A percentile compares a stretch with the other conserved stretches of the same genome.
phyloP scores from a whole-genome alignment of 129 eudicot species.

The Erigeron canadensis region DNA sequence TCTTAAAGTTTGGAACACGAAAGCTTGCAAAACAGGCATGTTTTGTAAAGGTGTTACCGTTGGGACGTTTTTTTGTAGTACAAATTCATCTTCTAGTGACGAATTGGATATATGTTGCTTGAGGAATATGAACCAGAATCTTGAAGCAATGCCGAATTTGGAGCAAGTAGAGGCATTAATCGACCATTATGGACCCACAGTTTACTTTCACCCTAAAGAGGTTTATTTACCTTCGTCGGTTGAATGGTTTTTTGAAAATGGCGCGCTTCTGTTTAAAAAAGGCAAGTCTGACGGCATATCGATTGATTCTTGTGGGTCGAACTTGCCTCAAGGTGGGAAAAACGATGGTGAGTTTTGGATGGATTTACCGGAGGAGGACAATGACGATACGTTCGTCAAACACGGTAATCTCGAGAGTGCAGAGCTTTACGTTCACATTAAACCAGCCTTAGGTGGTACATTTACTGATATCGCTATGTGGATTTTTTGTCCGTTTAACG shows the following conservation, averaged over 20 bases:
- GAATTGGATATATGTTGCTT: constrained; percentile 53
- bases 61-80: constrained; percentile 78
- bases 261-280: constrained; percentile 57
- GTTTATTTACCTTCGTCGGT: constrained; percentile 75
- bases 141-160: constrained; percentile 76
- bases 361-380: constrained; percentile 59
- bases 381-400: constrained; percentile 34
- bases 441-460: constrained; percentile 83
- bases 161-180: constrained; percentile 78
- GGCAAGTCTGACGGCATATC: constrained; percentile 48
- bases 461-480: constrained; percentile 89
- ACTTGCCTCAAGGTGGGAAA: constrained; percentile 67
- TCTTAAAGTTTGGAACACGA: constrained; percentile 59
- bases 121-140: constrained; percentile 46
- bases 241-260: constrained; percentile 81
- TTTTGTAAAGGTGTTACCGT: constrained; percentile 66
- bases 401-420: constrained; percentile 67
- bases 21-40: constrained; percentile 79
- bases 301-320: constrained; percentile 59
- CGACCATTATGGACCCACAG: constrained; percentile 77
- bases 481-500: constrained; percentile 96
- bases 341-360: constrained; percentile 85
- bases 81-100: constrained; percentile 27
- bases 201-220: constrained; percentile 91
- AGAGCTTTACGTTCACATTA: constrained; percentile 80